phyloP scores from a whole-genome alignment of 441 rosid species.

The Corymbia calophylla region DNA sequence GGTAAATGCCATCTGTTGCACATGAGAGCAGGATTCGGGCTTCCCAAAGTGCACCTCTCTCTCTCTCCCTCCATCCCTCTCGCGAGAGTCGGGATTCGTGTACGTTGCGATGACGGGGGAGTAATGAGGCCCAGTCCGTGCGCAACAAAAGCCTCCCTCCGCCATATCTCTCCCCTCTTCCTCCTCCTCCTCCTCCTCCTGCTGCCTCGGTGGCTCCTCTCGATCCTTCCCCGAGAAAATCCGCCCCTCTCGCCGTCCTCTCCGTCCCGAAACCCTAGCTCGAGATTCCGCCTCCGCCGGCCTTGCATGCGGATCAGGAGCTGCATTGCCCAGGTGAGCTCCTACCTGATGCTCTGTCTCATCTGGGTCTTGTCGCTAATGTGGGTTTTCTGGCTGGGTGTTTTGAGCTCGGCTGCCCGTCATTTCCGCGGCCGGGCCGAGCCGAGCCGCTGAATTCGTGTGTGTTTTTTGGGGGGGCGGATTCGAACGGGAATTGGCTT shows the following conservation, averaged over 20 bases:
- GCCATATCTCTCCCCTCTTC: neutral
- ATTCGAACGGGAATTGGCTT: neutral
- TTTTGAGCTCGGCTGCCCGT: neutral
- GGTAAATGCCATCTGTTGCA: conserved; percentile 24
- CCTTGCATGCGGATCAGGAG: conserved; percentile 30
- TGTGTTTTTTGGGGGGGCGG: neutral
- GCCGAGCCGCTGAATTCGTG: neutral
- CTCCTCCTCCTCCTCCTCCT: neutral
- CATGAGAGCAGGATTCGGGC: conserved; percentile 22
- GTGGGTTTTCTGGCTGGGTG: conserved; percentile 6
- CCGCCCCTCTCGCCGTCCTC: neutral
- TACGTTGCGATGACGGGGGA: neutral
- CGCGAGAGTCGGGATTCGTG: conserved; percentile 1
- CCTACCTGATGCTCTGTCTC: neutral
- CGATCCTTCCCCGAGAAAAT: neutral
- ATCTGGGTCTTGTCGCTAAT: neutral
- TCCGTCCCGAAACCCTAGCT: conserved; percentile 8
- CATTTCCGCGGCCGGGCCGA: neutral
- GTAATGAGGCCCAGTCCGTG: neutral
- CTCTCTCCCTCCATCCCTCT: neutral
- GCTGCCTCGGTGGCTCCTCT: neutral
- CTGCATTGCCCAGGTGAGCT: conserved; percentile 28
- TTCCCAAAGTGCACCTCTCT: conserved; percentile 10
- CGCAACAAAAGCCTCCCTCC: neutral
- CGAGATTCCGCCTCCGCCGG: neutral